Percentiles rank a stretch among this genome's conserved stretches.
phyloP scores from a whole-genome alignment of 306 rosid species.

The Sophora flavescens region DNA sequence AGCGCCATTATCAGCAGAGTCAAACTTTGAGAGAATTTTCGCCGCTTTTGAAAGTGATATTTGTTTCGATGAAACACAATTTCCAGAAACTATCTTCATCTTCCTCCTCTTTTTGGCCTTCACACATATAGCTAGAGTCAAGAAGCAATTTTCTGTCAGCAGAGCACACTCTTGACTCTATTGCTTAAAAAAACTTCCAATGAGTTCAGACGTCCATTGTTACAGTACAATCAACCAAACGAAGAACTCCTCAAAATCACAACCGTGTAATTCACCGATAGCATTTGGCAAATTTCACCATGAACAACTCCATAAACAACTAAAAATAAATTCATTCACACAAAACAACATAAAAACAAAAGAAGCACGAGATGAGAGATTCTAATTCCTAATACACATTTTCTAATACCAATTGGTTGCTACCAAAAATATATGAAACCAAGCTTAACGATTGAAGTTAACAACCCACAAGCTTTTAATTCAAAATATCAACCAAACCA shows the following conservation, averaged over 20 bases:
- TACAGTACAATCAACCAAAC: neutral
- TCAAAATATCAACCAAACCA: no score
- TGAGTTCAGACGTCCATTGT: neutral
- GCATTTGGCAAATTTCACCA: neutral
- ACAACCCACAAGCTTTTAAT: no score
- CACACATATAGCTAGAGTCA: conserved; percentile 11
- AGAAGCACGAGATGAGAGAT: no score
- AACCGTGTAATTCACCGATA: neutral
- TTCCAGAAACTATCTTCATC: conserved; percentile 46
- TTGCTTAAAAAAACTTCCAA: no score
- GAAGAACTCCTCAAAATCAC: neutral
- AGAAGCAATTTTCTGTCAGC: neutral
- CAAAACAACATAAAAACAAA: no score
- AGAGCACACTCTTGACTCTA: neutral
- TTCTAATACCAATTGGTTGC: no score
- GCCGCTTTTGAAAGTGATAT: conserved; percentile 52
- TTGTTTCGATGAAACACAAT: conserved; percentile 34
- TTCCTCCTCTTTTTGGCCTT: conserved; percentile 9
- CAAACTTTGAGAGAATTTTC: conserved; percentile 48
- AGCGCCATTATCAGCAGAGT: conserved; percentile 54
- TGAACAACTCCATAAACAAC: neutral
- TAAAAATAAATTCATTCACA: no score
- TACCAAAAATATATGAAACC: no score
- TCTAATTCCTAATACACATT: no score
- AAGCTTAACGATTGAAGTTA: no score